These are phyloP conservation scores for Globisporangium paddicum DNA, from an alignment of 352 stramenopile genomes.

Conservation along the genomic window DNA sequence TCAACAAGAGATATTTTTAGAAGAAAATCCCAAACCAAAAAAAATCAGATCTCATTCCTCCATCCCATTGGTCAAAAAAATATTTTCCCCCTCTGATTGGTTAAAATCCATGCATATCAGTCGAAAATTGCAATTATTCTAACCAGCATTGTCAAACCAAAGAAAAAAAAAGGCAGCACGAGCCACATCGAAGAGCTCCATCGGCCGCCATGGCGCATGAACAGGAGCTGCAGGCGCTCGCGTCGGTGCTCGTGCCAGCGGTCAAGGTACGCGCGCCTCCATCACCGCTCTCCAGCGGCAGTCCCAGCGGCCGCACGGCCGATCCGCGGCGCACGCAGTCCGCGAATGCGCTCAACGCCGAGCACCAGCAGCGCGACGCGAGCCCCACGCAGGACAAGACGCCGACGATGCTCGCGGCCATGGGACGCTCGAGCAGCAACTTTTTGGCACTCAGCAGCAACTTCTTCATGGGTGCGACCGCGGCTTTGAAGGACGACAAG, in stretches of 20 bases:
- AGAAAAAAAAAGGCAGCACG: background rate
- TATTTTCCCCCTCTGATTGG: background rate
- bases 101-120: background rate
- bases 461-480: conserved; percentile 20
- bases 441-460: conserved; percentile 33
- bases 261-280: background rate
- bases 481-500: conserved; percentile 15
- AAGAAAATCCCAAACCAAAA: conserved; percentile 2
- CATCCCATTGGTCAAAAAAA: background rate
- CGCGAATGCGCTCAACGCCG: conserved; percentile 26
- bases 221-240: background rate
- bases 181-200: background rate
- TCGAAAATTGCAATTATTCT: background rate
- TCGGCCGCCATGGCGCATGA: conserved; percentile 6
- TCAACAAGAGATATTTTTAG: conserved; percentile 2
- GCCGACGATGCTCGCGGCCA: conserved; percentile 23
- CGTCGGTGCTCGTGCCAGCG: background rate
- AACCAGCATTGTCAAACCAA: background rate
- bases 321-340: conserved; percentile 55
- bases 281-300: background rate
- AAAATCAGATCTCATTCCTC: background rate
- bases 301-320: conserved; percentile 9
- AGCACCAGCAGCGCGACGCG: conserved; percentile 3
- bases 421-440: conserved; percentile 27
- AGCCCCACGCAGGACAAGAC: conserved; percentile 5